These are phyloP conservation scores for Trichosporon inkin DNA, from an alignment of 1,284 basidiomycete species.

Conservation along the genomic window DNA sequence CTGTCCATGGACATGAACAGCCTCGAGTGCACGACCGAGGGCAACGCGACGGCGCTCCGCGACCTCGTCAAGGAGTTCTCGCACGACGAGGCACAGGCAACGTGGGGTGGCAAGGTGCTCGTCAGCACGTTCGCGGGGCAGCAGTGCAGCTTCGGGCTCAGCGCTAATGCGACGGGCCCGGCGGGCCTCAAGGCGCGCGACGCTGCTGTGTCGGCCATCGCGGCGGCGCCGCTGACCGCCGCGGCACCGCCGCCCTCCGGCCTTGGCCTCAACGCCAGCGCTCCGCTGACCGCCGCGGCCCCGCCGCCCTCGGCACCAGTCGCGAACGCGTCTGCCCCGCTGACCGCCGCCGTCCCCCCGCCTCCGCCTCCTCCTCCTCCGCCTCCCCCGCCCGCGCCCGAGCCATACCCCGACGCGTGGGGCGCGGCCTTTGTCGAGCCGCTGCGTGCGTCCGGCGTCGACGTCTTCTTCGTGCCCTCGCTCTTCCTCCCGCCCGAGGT, in stretches of 20 bases:
- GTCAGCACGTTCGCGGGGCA: slow-evolving; percentile 75
- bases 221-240: background rate
- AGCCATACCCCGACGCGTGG: slow-evolving; percentile 31
- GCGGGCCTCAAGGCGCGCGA: background rate
- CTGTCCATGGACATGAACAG: slow-evolving; percentile 51
- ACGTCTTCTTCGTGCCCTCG: slow-evolving; percentile 47
- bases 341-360: background rate
- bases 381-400: background rate
- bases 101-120: slow-evolving; percentile 56
- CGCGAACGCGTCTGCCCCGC: no score
- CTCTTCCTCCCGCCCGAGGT: slow-evolving; percentile 41
- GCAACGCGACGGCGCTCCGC: slow-evolving; percentile 57
- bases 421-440: slow-evolving; percentile 26
- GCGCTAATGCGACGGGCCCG: slow-evolving; percentile 14
- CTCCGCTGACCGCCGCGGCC: no score
- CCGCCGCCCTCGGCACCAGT: no score
- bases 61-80: slow-evolving; percentile 60
- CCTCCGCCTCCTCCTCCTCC: background rate
- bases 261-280: no score
- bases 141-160: slow-evolving; percentile 64
- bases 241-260: background rate
- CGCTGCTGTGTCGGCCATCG: background rate
- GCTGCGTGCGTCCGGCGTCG: slow-evolving; percentile 19
- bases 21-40: slow-evolving; percentile 56
- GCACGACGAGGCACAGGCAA: slow-evolving; percentile 62